Evolutionary conservation across 1,284 basidiomycete genomes (phyloP).

Genomic region (Rhodotorula sp.): DNA sequence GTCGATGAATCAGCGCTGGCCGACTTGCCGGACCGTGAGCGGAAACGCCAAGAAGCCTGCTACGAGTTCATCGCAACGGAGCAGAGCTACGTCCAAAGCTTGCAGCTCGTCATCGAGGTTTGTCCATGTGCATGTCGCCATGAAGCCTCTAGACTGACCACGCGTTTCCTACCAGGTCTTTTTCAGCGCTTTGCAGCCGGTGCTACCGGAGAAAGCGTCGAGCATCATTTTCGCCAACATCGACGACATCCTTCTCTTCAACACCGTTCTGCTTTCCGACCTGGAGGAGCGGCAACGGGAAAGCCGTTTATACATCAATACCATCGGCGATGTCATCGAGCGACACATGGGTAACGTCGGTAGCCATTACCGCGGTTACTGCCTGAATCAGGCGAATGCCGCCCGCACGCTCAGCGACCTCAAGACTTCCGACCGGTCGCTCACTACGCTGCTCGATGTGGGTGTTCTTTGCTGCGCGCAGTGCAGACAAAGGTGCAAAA

Average conservation of each 20-base stretch:
- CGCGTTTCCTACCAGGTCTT: constrained; percentile 61
- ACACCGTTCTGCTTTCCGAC: constrained; percentile 77
- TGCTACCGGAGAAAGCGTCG: constrained; percentile 74
- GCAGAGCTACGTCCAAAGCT: constrained; percentile 77
- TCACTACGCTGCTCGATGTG: constrained; percentile 70
- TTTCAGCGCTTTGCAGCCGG: constrained; percentile 71
- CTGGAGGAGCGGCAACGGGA: constrained; percentile 87
- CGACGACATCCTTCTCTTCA: constrained; percentile 82
- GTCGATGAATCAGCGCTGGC: constrained; percentile 77
- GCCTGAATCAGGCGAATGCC: constrained; percentile 79
- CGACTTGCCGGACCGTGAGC: constrained; percentile 68
- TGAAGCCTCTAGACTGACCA: not conserved
- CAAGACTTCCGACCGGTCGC: constrained; percentile 64
- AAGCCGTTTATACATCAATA: constrained; percentile 83
- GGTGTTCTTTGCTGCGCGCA: constrained; percentile 5
- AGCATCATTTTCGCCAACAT: constrained; percentile 88
- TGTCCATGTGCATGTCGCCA: constrained; percentile 17
- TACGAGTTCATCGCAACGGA: constrained; percentile 92
- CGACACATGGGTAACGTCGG: constrained; percentile 69
- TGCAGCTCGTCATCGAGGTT: constrained; percentile 87
- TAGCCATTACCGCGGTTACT: constrained; percentile 68
- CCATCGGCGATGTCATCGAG: constrained; percentile 79
- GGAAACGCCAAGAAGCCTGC: constrained; percentile 84
- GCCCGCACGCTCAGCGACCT: constrained; percentile 75
- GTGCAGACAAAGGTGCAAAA: not conserved